Conservation (phyloP, 1,139 yeast species). For the Suhomyces guaymorum region DNA sequence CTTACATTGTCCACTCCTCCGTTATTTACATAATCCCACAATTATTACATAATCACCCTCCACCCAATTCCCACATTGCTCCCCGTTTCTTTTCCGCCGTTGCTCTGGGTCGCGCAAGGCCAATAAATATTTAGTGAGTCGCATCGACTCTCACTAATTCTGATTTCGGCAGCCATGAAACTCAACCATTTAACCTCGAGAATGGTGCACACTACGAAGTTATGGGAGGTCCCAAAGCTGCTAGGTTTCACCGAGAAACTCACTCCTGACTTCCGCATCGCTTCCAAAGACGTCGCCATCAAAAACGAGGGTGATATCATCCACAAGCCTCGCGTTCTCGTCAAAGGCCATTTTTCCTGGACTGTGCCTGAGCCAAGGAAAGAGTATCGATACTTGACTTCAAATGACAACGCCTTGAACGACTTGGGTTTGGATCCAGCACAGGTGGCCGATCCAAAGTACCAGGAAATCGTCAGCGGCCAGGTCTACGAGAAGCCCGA, state of each 20-base stretch:
- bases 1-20: no score
- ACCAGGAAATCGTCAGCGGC: slow-evolving; percentile 65
- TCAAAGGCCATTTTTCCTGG: slow-evolving; percentile 70
- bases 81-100: no score
- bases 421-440: slow-evolving; percentile 56
- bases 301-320: slow-evolving; percentile 36
- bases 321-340: slow-evolving; percentile 59
- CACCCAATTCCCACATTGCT: no score
- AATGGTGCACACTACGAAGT: slow-evolving; percentile 9
- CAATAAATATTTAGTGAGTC: no score
- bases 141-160: no score
- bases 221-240: slow-evolving; percentile 35
- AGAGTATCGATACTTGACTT: slow-evolving; percentile 54
- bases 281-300: slow-evolving; percentile 52
- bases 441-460: slow-evolving; percentile 44
- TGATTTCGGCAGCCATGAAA: slow-evolving; percentile 1
- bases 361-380: slow-evolving; percentile 63
- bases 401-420: slow-evolving; percentile 59
- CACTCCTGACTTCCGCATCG: slow-evolving; percentile 61
- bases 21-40: no score
- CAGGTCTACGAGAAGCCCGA: slow-evolving; percentile 33
- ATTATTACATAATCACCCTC: no score
- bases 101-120: no score
- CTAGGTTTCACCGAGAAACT: slow-evolving; percentile 52
- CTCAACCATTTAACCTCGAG: slow-evolving; percentile 19